Evolutionary conservation across 1,139 yeast genomes (phyloP), one percentile per base, ranked within the genome.

Genomic region (Meyerozyma elateridarum): DNA sequence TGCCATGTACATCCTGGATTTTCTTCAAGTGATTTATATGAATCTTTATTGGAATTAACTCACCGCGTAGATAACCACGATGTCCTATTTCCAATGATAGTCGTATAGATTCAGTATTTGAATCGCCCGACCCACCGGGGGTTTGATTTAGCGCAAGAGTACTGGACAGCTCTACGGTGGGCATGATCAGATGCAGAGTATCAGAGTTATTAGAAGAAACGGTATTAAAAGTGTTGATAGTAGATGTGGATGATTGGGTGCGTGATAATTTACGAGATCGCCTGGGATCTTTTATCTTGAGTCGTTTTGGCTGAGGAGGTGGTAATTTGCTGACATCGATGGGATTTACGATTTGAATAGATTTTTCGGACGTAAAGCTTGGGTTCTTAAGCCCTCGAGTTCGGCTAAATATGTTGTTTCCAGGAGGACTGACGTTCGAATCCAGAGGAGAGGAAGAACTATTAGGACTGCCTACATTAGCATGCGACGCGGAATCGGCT

Each of bases 61-160:
- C 96, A 15, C 95, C 95, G 25, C 88, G 65, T 2, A 85, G 59
- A 48, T 70, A 87, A 0, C 96, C 96, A 26, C 82, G 63, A 32
- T 73, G 71, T 1, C 88, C 78, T 3, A 81, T 56, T 21, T 74
- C 75, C 22, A 85, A 71, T 3, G 74, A 55, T 8, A 85, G 70
- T 36, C 65, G 72, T 15, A 80, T 77, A 4, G 60, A 52, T 16
- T 56, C 59, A 1, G 56, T 50, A 26, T 43, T 44, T 15, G 34
- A 15, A 19, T 28, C 8, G 9, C n/a, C n/a, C n/a, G n/a, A n/a
- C n/a, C n/a, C n/a, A n/a, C n/a, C n/a, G n/a, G n/a, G n/a, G n/a
- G n/a, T n/a, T n/a, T n/a, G n/a, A n/a, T n/a, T n/a, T n/a, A n/a
- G n/a, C n/a, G n/a, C n/a, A n/a, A n/a, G n/a, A n/a, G n/a, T n/a